Evolutionary conservation across 352 stramenopile genomes (phyloP).

Genomic region (Phytophthora fragariae): DNA sequence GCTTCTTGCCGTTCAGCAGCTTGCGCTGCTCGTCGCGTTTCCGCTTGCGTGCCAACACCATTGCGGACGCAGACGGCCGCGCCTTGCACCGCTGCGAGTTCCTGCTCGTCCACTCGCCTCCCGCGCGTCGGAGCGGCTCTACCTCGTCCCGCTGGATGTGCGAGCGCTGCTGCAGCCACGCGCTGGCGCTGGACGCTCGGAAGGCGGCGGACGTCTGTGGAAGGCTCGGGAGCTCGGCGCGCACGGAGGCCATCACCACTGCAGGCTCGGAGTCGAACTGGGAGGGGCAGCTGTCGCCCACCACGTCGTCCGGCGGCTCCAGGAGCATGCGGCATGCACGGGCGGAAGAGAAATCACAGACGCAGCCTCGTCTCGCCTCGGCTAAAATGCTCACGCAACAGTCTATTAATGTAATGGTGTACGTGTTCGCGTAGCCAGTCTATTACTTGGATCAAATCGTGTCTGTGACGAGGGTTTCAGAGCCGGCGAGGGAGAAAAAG

Average conservation of each 20-base stretch:
- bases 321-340: constrained; percentile 41
- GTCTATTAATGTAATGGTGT: too few relatives aligned
- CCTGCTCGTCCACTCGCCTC: constrained; percentile 14
- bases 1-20: constrained; percentile 31
- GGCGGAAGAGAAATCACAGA: constrained; percentile 21
- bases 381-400: constrained; percentile 15
- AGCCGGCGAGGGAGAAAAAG: constrained; percentile 3
- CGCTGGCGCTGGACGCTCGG: constrained; percentile 1
- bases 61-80: constrained; percentile 39
- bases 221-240: constrained; percentile 5
- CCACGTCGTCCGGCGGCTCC: constrained; percentile 43
- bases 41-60: constrained; percentile 40
- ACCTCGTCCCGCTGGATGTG: constrained; percentile 35
- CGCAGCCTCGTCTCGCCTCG: neutral
- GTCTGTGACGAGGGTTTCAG: too few relatives aligned
- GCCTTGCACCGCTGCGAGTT: constrained; percentile 13
- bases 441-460: constrained; percentile 21
- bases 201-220: constrained; percentile 3
- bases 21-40: constrained; percentile 42
- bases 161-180: constrained; percentile 18
- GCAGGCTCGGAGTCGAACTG: constrained; percentile 31
- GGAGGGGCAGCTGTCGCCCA: constrained; percentile 42
- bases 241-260: constrained; percentile 27
- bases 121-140: neutral
- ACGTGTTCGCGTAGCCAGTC: too few relatives aligned